Conservation (phyloP, 225 moss, liverwort and hornwort species). For the Climacium dendroides region DNA sequence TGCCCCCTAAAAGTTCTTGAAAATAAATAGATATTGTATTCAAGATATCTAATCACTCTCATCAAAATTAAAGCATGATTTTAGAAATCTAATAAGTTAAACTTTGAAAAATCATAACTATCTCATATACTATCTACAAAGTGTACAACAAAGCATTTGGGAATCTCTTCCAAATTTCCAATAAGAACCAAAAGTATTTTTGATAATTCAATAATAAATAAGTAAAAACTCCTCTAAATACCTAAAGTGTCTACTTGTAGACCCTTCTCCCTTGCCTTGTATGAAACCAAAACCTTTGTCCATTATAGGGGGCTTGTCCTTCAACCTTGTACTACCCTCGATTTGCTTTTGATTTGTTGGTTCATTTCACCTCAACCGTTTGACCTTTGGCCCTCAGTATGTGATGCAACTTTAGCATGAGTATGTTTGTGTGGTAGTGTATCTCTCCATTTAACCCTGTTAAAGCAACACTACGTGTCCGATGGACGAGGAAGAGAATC, state of each 20-base stretch:
- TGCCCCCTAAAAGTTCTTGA: background rate
- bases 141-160: rapidly evolving
- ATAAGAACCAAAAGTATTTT: background rate
- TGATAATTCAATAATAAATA: background rate
- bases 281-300: background rate
- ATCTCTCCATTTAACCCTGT: too few relatives aligned
- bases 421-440: too few relatives aligned
- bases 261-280: background rate
- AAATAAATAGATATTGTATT: background rate
- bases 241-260: background rate
- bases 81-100: background rate
- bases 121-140: background rate
- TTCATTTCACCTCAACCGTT: background rate
- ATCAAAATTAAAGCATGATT: background rate
- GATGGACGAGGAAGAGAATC: too few relatives aligned
- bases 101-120: background rate
- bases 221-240: too few relatives aligned
- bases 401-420: too few relatives aligned
- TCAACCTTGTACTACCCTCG: rapidly evolving
- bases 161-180: background rate
- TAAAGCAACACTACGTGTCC: too few relatives aligned
- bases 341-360: background rate
- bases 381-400: too few relatives aligned
- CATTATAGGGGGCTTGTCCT: background rate
- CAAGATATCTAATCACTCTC: background rate